phyloP scores from a whole-genome alignment of 768 basidiomycete species.

The Termitomyces sp. region DNA sequence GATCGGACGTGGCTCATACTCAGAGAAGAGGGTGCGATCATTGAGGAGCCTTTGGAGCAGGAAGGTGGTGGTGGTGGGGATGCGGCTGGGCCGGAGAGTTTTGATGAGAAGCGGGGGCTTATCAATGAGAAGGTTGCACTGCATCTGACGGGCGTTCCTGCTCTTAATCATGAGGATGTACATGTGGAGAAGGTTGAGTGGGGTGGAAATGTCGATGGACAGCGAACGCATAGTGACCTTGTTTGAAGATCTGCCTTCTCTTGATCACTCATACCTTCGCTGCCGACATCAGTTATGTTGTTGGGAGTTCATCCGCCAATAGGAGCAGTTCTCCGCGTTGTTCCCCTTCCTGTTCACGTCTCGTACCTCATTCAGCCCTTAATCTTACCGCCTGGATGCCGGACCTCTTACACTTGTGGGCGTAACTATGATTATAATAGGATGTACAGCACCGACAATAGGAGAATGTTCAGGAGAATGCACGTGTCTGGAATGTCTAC shows the following conservation, averaged over 20 bases:
- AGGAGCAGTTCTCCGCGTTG: too few species aligned
- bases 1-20: constrained; percentile 56
- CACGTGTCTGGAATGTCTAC: neutral
- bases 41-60: constrained; percentile 57
- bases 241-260: neutral
- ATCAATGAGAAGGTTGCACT: constrained; percentile 31
- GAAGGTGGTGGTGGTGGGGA: constrained; percentile 27
- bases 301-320: too few species aligned
- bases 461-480: neutral
- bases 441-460: neutral
- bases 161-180: neutral
- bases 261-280: too few species aligned
- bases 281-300: neutral
- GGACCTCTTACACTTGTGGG: neutral
- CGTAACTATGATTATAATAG: neutral
- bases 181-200: constrained; percentile 2
- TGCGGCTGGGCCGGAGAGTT: constrained; percentile 22
- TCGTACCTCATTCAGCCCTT: too few species aligned
- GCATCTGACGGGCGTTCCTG: constrained; percentile 16
- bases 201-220: neutral
- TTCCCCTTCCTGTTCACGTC: too few species aligned
- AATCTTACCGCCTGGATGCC: too few species aligned
- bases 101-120: constrained; percentile 43
- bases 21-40: constrained; percentile 60
- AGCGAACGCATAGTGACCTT: neutral